Evolutionary conservation across 2,329 filamentous ascomycete species (phyloP).

Genomic region (Nemania sp.): DNA sequence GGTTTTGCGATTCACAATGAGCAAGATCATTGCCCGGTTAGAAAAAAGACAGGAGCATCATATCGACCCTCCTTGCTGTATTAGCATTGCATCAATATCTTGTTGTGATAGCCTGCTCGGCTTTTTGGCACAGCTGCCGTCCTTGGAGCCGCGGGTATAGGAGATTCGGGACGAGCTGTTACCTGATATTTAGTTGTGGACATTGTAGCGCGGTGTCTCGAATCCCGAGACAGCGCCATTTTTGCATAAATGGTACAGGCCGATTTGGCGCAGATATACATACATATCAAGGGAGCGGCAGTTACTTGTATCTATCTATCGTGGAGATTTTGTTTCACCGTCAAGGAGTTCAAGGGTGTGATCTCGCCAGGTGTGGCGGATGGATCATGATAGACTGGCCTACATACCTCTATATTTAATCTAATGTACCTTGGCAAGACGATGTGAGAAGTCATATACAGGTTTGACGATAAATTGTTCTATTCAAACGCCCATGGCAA

Average conservation of each 20-base stretch:
- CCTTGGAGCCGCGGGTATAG: slow-evolving; percentile 8
- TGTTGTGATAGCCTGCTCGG: slow-evolving; percentile 9
- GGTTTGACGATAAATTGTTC: too few species aligned
- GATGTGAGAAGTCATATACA: slow-evolving; percentile 20
- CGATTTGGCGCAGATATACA: slow-evolving; percentile 13
- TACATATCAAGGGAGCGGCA: slow-evolving; percentile 4
- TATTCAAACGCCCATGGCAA: too few species aligned
- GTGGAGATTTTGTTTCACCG: too few species aligned
- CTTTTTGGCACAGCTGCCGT: slow-evolving; percentile 4
- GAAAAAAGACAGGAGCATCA: slow-evolving; percentile 31
- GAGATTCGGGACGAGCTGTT: slow-evolving; percentile 9
- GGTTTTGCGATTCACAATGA: slow-evolving; percentile 29
- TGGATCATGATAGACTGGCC: slow-evolving; percentile 36
- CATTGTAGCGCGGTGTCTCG: too few species aligned
- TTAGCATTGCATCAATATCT: slow-evolving; percentile 14
- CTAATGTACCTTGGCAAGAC: slow-evolving; percentile 35
- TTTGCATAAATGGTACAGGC: slow-evolving; percentile 17
- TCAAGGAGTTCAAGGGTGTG: slow-evolving; percentile 12
- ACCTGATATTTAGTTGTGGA: too few species aligned
- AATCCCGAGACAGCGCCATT: slow-evolving; percentile 5
- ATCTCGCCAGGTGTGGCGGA: slow-evolving; percentile 21
- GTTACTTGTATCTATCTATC: background rate
- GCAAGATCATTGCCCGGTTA: slow-evolving; percentile 25
- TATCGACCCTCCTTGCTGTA: slow-evolving; percentile 6
- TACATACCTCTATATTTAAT: slow-evolving; percentile 37